Evolutionary conservation across 208 protist species (phyloP).

Genomic region (Acanthamoeba pearcei): DNA sequence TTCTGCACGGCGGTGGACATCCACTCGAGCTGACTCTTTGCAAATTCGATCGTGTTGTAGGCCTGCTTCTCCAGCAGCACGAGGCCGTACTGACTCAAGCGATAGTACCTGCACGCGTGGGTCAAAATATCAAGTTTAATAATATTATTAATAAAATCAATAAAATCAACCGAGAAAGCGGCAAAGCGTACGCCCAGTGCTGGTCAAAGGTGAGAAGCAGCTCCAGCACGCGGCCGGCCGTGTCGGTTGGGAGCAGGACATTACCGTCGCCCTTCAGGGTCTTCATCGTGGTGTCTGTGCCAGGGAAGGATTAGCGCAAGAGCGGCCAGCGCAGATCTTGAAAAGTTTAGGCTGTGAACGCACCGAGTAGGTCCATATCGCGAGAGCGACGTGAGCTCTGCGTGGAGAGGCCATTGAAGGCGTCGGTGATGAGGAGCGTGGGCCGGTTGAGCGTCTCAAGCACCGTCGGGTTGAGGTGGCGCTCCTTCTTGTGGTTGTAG

Average conservation of each 20-base stretch:
- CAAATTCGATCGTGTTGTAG: conserved; percentile 87
- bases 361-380: conserved; percentile 56
- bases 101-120: background rate
- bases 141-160: conserved; percentile 28
- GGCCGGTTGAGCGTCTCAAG: conserved; percentile 82
- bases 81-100: conserved; percentile 83
- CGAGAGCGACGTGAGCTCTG: conserved; percentile 45
- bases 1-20: conserved; percentile 84
- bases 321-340: background rate
- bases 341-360: no score
- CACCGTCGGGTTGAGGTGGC: conserved; percentile 86
- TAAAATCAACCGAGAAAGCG: background rate
- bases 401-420: conserved; percentile 77
- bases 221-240: conserved; percentile 89
- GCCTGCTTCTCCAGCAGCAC: conserved; percentile 86
- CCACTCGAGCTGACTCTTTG: conserved; percentile 88
- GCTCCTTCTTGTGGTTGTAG: conserved; percentile 91
- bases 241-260: conserved; percentile 90
- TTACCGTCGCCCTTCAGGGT: conserved; percentile 88
- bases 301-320: background rate
- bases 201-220: conserved; percentile 87
- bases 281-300: conserved; percentile 44
- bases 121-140: background rate
- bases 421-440: conserved; percentile 89
- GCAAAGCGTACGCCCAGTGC: conserved; percentile 81